phyloP scores from a whole-genome alignment of 768 basidiomycete genomes.

The Pulveroboletus sp. region DNA sequence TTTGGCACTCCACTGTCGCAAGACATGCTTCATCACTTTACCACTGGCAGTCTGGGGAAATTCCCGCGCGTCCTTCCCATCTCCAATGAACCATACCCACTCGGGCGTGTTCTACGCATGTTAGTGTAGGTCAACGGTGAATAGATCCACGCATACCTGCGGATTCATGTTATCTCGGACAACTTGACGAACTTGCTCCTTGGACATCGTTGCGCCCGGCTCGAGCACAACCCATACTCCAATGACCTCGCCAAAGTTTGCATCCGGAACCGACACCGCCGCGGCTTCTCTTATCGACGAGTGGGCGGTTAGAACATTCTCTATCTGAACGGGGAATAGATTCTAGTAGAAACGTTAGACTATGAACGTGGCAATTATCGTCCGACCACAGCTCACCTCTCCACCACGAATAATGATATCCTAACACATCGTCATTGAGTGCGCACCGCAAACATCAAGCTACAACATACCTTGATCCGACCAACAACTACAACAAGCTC shows the following conservation, averaged over 20 bases:
- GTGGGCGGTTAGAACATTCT: slow-evolving; percentile 63
- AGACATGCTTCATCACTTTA: slow-evolving; percentile 80
- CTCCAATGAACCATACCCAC: slow-evolving; percentile 83
- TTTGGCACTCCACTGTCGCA: slow-evolving; percentile 66
- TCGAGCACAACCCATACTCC: slow-evolving; percentile 74
- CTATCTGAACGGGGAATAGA: slow-evolving; percentile 82
- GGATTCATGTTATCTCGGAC: slow-evolving; percentile 71
- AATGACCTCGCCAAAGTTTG: slow-evolving; percentile 71
- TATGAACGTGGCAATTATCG: not conserved
- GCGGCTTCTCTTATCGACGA: slow-evolving; percentile 67
- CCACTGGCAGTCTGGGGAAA: slow-evolving; percentile 86
- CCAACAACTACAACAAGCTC: slow-evolving; percentile 57
- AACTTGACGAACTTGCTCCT: slow-evolving; percentile 50
- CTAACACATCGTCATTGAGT: slow-evolving; percentile 29
- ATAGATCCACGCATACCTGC: slow-evolving; percentile 47
- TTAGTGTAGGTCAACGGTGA: not conserved
- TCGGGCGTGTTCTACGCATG: slow-evolving; percentile 62
- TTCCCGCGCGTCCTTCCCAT: slow-evolving; percentile 55
- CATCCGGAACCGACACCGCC: slow-evolving; percentile 68
- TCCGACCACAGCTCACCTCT: slow-evolving; percentile 46
- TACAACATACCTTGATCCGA: slow-evolving; percentile 67
- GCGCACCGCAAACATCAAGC: not conserved
- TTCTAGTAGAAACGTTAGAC: slow-evolving; percentile 44
- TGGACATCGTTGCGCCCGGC: slow-evolving; percentile 33
- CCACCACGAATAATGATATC: slow-evolving; percentile 87